Conservation (phyloP, 139 green algal species). For the Haematococcus lacustris region DNA sequence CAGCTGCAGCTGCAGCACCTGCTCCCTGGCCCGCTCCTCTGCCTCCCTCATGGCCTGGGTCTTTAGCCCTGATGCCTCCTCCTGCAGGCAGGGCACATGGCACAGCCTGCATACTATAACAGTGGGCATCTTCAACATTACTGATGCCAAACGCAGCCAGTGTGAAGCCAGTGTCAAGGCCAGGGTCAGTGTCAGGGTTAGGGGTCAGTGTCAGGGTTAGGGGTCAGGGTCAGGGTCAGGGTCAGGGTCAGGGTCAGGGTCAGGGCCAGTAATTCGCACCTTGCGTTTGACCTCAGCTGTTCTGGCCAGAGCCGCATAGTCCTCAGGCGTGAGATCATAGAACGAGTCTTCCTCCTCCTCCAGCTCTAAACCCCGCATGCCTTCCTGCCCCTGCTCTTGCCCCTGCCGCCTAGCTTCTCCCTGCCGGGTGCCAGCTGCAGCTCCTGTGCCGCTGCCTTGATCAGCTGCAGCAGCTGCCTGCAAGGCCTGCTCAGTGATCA, state of each 20-base stretch:
- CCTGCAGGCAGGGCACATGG: background rate
- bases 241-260: no score
- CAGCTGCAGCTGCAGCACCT: background rate
- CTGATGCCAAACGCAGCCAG: background rate
- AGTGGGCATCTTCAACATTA: background rate
- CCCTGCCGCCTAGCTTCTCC: no score
- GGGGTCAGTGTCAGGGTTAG: no score
- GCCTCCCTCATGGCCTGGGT: conserved; percentile 1
- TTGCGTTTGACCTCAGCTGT: background rate
- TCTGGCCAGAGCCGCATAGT: background rate
- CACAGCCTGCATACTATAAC: background rate
- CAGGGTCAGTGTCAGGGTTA: background rate
- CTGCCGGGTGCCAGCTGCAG: no score
- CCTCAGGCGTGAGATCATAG: background rate
- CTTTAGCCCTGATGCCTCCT: background rate
- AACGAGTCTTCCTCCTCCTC: background rate
- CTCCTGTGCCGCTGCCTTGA: no score
- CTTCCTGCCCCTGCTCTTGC: no score
- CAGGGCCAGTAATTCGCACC: background rate
- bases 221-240: no score
- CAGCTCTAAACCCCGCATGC: no score
- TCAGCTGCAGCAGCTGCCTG: no score
- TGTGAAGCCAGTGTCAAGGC: background rate
- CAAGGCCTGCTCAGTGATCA: no score
- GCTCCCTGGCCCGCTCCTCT: background rate